Evolutionary conservation across 2,329 filamentous ascomycete species (phyloP), one percentile per base, ranked within the genome.

Genomic region (Periconia sp.): DNA sequence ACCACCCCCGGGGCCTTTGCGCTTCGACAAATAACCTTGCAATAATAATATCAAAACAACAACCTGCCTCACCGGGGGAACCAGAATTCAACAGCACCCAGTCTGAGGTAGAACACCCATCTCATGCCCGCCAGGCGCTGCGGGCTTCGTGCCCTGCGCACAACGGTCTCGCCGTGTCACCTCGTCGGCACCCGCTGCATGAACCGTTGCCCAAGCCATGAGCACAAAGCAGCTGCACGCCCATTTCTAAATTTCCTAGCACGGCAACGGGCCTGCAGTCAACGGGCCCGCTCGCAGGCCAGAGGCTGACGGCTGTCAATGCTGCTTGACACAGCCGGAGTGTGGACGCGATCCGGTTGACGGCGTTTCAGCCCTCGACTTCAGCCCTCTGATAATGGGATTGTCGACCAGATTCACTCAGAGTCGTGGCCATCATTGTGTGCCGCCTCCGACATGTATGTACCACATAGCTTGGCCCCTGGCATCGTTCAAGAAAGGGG

Each of bases 11-110:
- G 36, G 43, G 44, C 36, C 47, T 40, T 46, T 40, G 22, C 23
- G 25, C 32, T 35, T 25, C 25, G 40, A 39, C 39, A 30, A 46
- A 38, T 37, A 38, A 40, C 38, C 37, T 40, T 39, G 44, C 39
- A 36, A 34, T 36, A 32, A 36, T 40, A 43, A 39, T 36, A 52
- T 43, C 48, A 52, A 48, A 55, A 55, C 52, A 55, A 47, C 44
- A 39, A 21, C 18, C 25, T 34, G 44, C 44, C 44, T 50, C 46
- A 41, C 48, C 49, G 42, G 39, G 50, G 52, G 35, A 52, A 55
- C 49, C 40, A 25, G 11, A 4, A 4, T 30, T 22, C 26, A 40
- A 40, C 48, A 37, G 40, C 34, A 25, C 38, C 41, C 38, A 15
- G 21, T 35, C n/a, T 18, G 25, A 13, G 12, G 15, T 13, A n/a